Evolutionary conservation across 2,329 filamentous ascomycete species (phyloP).

Genomic region (Didymella exigua): DNA sequence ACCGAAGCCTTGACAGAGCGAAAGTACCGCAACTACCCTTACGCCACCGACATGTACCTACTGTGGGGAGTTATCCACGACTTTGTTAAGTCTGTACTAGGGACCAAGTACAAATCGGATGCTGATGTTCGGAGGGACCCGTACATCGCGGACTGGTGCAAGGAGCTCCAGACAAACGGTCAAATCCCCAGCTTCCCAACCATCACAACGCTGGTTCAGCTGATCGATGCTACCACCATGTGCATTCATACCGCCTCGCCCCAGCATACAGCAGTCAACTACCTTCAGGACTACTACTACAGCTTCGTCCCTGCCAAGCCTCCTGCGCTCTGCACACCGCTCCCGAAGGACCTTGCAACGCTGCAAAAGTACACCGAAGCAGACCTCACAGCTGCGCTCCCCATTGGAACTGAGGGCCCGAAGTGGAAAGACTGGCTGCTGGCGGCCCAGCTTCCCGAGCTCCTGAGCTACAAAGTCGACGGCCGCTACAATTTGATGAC

Average conservation of each 20-base stretch:
- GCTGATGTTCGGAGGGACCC: constrained; percentile 2
- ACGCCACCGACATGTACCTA: constrained; percentile 14
- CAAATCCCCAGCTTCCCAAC: constrained; percentile 11
- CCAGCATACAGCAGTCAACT: constrained; percentile 16
- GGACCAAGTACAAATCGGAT: constrained; percentile 15
- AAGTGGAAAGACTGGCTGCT: constrained; percentile 21
- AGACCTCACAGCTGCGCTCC: constrained; percentile 10
- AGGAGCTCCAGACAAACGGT: constrained; percentile 7
- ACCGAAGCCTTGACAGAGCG: not conserved
- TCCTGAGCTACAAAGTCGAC: constrained; percentile 16
- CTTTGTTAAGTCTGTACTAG: constrained; percentile 5
- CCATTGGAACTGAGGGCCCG: not conserved
- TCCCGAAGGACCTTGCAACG: constrained; percentile 6
- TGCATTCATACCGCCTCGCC: constrained; percentile 16
- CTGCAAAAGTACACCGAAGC: constrained; percentile 7
- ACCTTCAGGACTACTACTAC: constrained; percentile 20
- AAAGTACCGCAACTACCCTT: constrained; percentile 17
- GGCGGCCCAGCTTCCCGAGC: constrained; percentile 12
- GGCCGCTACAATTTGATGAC: constrained; percentile 12
- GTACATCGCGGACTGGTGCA: constrained; percentile 5
- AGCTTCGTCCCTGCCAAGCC: constrained; percentile 16
- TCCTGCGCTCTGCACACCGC: constrained; percentile 8
- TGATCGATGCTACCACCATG: constrained; percentile 13
- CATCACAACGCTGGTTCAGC: constrained; percentile 4
- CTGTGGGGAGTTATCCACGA: constrained; percentile 12